phyloP scores from a whole-genome alignment of 2,329 filamentous ascomycete species.

The Akanthomyces uredinophilus region DNA sequence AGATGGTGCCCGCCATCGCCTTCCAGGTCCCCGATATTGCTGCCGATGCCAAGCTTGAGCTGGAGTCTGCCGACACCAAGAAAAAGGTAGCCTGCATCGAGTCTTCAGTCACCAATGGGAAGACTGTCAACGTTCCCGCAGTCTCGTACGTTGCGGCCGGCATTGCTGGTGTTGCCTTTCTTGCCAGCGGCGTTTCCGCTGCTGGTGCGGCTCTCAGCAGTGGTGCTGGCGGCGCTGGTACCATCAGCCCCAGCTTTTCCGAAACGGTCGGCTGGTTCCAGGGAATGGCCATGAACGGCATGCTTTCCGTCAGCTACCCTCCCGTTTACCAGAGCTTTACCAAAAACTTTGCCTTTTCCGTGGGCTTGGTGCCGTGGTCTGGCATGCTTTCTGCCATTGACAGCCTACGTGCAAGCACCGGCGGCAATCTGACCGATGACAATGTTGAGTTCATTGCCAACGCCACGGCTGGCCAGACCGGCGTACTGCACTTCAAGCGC shows the following conservation, averaged over 20 bases:
- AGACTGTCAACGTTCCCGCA: slow-evolving; percentile 67
- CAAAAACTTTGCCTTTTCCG: slow-evolving; percentile 91
- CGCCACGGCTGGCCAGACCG: slow-evolving; percentile 58
- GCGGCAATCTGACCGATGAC: slow-evolving; percentile 79
- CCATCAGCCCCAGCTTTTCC: slow-evolving; percentile 75
- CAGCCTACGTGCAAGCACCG: slow-evolving; percentile 71
- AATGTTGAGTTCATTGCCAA: slow-evolving; percentile 72
- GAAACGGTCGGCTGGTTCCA: slow-evolving; percentile 90
- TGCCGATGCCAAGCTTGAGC: slow-evolving; percentile 72
- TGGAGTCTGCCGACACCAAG: slow-evolving; percentile 57
- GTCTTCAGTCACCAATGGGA: slow-evolving; percentile 80
- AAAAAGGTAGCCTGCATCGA: slow-evolving; percentile 74
- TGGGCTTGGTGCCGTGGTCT: slow-evolving; percentile 78
- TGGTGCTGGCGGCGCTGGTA: slow-evolving; percentile 52
- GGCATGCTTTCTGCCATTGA: slow-evolving; percentile 78
- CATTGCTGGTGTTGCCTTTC: slow-evolving; percentile 76
- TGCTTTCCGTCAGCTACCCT: slow-evolving; percentile 88
- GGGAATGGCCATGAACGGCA: slow-evolving; percentile 89
- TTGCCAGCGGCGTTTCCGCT: slow-evolving; percentile 67
- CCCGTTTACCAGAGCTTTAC: slow-evolving; percentile 82
- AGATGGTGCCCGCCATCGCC: slow-evolving; percentile 78
- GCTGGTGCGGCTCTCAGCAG: slow-evolving; percentile 55
- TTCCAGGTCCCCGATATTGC: slow-evolving; percentile 89
- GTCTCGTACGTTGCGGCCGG: slow-evolving; percentile 81
- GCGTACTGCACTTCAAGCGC: slow-evolving; percentile 49